Base-by-base conservation (phyloP, 805 yeast species). In the Candida nonsorbophila region DNA sequence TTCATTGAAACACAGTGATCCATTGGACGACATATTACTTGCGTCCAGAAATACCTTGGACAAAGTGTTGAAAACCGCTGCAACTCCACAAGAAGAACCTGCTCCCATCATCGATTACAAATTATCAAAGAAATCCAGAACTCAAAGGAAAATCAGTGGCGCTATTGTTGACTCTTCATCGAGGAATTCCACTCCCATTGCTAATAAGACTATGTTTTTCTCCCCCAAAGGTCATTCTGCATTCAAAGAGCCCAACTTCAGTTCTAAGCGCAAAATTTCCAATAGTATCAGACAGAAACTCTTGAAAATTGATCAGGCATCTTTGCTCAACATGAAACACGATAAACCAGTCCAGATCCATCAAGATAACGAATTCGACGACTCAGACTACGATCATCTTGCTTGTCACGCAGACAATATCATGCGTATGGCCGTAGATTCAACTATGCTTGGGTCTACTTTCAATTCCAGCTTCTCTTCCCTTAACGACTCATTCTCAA, bases 391-490 rank as follows among this genome's bases (percentile, higher is more conserved):
- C 18, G 71, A 65, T 38, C 55, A 55, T 13, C 52, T 65, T 34
- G 71, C 71, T 5, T 65, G 69, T 30, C 71, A 65, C 36, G 71
- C 71, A 2, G 64, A 63, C 28, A 62, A 60, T 31, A 65, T 65
- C 32, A 49, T 65, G 55, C 47, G 66, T 14, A 64, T 65, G 70
- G 71, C 71, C 4, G 63, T 65, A 27, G 71, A 65, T 35, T 58
- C 71, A 16, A 65, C 71, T 3, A 58, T 64, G 65, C 47, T 63
- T 28, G 67, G 67, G 2, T 61, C 69, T 1, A 56, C 64, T 6
- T 59, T 54, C 27, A 56, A 58, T 32, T 51, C 53, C 15, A 53
- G 64, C 9, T 55, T 60, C 26, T 58, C 65, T 16, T 53, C 58
- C 7, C 58, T 58, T 37, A 51, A 54, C 13, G 45, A 47, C 27